Evolutionary conservation across 352 stramenopile species (phyloP), one percentile per base, ranked within the genome.

Genomic region (Pythium monospermum): DNA sequence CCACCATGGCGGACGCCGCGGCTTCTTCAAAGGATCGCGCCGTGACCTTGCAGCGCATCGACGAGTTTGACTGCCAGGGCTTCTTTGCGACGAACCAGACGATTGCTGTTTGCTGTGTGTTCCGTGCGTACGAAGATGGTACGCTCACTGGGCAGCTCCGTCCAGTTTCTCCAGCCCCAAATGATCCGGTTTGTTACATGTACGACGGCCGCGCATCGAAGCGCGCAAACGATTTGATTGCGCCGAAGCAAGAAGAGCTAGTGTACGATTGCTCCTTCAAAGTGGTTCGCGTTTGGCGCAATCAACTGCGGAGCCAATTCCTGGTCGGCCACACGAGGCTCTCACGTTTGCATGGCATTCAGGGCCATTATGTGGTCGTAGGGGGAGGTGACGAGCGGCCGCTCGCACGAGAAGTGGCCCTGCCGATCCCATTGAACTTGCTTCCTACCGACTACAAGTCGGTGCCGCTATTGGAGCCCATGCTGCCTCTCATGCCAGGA

Each of bases 401-500:
- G 0, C 33, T 41, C 2, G 47, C 46, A 21, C 30, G n/a, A 12
- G 55, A 57, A 15, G 45, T 57, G 0, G 40, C 55, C 13, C 46
- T 63, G 18, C 56, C 48, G 0, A 22, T 58, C 31, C 8, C 22
- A 1, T 19, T 64, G 16, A 47, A 15, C 12, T 37, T 59, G 4
- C 15, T 41, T 18, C 35, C 28, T 3, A 18, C 35, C 0, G 12
- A 25, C 2, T 41, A 59, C 33, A 8, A 31, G 10, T 21, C 26
- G n/a, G 59, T 76, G 31, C 6, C 30, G 1, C 2, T 79, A 37
- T 27, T 46, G 4, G 52, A 61, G 2, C 56, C 64, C 11, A 45
- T 87, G 39, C 56, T 62, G 15, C 76, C 73, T 6, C 41, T 87
- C 26, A 85, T 69, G 0, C 73, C 73, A 4, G 76, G 76, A n/a